Conservation (phyloP, 192 early-diverging fungal genomes). For the Thamnidium elegans region DNA sequence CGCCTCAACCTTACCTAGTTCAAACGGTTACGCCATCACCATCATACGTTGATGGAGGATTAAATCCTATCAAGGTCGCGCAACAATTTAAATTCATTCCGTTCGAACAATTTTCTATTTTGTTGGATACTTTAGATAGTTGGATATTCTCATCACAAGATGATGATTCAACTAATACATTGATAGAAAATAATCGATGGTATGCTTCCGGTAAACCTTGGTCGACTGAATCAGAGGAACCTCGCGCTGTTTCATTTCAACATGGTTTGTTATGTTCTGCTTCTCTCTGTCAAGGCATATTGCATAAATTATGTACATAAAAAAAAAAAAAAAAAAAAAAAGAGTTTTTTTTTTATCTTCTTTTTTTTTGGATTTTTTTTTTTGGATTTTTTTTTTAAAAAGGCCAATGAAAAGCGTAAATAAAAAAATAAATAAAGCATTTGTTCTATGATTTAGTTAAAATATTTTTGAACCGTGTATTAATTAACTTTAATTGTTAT, state of each 20-base stretch:
- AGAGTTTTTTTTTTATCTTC: too few relatives aligned
- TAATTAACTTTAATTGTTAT: too few relatives aligned
- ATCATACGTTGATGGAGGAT: neutral
- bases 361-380: too few relatives aligned
- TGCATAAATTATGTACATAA: slow-evolving; percentile 7
- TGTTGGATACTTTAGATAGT: slow-evolving; percentile 21
- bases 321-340: too few relatives aligned
- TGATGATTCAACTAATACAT: neutral
- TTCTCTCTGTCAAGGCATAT: slow-evolving; percentile 14
- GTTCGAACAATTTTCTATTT: slow-evolving; percentile 20
- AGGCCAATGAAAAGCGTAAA: too few relatives aligned
- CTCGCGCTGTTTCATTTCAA: slow-evolving; percentile 19
- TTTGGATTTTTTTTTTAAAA: too few relatives aligned
- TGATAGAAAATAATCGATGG: slow-evolving; percentile 9
- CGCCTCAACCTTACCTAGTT: slow-evolving; percentile 13
- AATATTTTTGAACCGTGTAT: too few relatives aligned
- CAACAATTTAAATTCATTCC: slow-evolving; percentile 28
- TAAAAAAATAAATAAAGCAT: too few relatives aligned
- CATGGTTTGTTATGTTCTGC: slow-evolving; percentile 29
- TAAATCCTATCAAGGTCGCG: slow-evolving; percentile 21
- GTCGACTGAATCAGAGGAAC: slow-evolving; percentile 8
- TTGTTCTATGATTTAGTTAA: too few relatives aligned
- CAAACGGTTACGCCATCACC: neutral
- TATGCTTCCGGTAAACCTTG: slow-evolving; percentile 10
- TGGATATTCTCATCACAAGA: slow-evolving; percentile 18